Conservation (phyloP, 108 stramenopile genomes). For the Fistulifera pelliculosa region DNA sequence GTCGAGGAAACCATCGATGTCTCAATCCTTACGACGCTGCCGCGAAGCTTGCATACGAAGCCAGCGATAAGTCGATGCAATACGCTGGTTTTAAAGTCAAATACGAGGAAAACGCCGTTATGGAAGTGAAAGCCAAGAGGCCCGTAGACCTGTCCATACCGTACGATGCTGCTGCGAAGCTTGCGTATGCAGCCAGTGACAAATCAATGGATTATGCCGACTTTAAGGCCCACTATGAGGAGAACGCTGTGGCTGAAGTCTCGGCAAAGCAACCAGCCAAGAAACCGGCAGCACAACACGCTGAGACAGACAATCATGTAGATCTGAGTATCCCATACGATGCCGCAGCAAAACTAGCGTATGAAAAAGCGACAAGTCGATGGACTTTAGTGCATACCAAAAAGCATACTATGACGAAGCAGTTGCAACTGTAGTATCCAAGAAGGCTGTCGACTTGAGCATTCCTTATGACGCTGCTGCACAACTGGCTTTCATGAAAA, state of each 20-base stretch:
- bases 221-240: conserved; percentile 42
- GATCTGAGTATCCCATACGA: conserved; percentile 27
- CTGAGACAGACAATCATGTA: background rate
- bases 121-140: conserved; percentile 11
- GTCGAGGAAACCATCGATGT: conserved; percentile 3
- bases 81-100: conserved; percentile 37
- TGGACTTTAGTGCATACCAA: conserved; percentile 44
- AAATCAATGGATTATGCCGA: conserved; percentile 35
- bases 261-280: conserved; percentile 4
- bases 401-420: conserved; percentile 34
- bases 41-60: conserved; percentile 42
- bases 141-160: conserved; percentile 12
- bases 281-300: conserved; percentile 8
- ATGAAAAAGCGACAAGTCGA: conserved; percentile 33
- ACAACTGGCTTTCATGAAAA: conserved; percentile 36
- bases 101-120: conserved; percentile 30
- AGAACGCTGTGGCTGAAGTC: conserved; percentile 20
- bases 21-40: conserved; percentile 36
- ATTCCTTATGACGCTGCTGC: conserved; percentile 42
- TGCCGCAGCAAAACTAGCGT: conserved; percentile 40
- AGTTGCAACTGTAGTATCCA: conserved; percentile 12
- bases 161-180: conserved; percentile 39
- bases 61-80: conserved; percentile 32
- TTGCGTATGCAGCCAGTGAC: conserved; percentile 44
- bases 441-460: conserved; percentile 3